Conservation (phyloP, 176 grass and related monocot genomes). For the Rhynchospora breviuscula region DNA sequence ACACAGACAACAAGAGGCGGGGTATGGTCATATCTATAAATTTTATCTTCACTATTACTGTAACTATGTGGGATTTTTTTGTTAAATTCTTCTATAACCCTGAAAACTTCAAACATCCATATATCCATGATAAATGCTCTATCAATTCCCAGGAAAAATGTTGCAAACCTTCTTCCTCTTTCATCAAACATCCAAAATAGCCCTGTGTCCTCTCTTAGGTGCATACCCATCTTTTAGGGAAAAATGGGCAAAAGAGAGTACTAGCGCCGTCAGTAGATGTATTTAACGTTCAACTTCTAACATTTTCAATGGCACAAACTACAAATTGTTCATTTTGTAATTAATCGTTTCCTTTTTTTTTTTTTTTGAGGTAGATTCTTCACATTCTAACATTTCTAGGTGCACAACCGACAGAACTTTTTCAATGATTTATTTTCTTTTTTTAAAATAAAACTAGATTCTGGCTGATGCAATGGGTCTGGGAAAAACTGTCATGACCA, state of each 20-base stretch:
- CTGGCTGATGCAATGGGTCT: conserved; percentile 93
- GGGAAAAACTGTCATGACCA: conserved; percentile 95
- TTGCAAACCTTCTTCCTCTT: not conserved
- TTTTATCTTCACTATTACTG: not conserved
- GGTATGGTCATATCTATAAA: conserved; percentile 45
- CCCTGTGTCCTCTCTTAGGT: not conserved
- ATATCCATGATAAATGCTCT: not conserved
- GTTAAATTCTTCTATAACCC: not conserved
- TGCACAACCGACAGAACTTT: not conserved
- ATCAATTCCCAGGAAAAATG: not conserved
- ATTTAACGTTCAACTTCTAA: not conserved
- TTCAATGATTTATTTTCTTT: conserved; percentile 18
- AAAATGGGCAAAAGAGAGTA: not conserved
- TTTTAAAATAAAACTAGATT: conserved; percentile 47
- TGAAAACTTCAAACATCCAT: not conserved
- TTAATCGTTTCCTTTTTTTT: conserved; percentile 15
- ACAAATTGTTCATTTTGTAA: not conserved
- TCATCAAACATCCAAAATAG: not conserved
- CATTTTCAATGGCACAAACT: not conserved
- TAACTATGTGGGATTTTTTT: not conserved
- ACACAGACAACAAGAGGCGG: conserved; percentile 59
- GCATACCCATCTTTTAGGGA: not conserved
- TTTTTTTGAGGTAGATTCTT: not conserved
- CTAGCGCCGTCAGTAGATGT: not conserved
- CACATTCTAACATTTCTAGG: not conserved